Percentiles rank a stretch among this genome's conserved stretches.
Conservation (phyloP, 768 basidiomycete genomes). For the Mycena capillaripes region DNA sequence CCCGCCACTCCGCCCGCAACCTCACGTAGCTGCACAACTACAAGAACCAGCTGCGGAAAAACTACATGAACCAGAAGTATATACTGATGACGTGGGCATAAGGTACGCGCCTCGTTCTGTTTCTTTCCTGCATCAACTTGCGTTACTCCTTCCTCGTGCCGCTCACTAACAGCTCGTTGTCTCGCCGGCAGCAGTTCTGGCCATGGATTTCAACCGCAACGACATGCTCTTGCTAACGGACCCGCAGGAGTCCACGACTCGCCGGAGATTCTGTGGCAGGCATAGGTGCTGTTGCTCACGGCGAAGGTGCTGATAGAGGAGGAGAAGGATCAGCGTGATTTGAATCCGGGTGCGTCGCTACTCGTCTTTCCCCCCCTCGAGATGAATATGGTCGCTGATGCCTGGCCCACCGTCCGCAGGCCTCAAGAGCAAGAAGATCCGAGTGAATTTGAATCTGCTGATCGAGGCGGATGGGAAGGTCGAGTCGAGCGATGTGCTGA, state of each 20-base stretch:
- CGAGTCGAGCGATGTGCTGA: conserved; percentile 90
- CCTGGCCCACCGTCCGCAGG: conserved; percentile 53
- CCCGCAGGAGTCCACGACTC: conserved; percentile 32
- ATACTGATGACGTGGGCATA: conserved; percentile 95
- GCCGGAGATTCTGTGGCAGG: conserved; percentile 32
- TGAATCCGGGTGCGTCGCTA: conserved; percentile 82
- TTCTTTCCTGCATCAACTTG: too few species aligned
- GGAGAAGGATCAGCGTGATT: conserved; percentile 90
- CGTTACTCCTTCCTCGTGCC: too few species aligned
- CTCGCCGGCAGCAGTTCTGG: conserved; percentile 89
- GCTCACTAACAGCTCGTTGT: too few species aligned
- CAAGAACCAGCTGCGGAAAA: conserved; percentile 95
- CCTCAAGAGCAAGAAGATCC: conserved; percentile 95
- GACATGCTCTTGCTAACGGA: conserved; percentile 70
- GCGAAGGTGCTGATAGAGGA: conserved; percentile 92
- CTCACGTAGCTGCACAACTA: conserved; percentile 99
- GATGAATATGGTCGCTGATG: neutral
- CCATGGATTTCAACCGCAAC: conserved; percentile 94
- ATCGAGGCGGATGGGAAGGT: conserved; percentile 96
- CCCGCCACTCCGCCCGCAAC: conserved; percentile 88
- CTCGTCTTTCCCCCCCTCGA: neutral
- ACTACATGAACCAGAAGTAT: conserved; percentile 94
- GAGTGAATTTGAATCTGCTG: conserved; percentile 90
- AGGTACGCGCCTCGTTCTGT: too few species aligned
- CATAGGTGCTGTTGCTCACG: conserved; percentile 82